Percentiles rank a stretch among this genome's conserved stretches.
Evolutionary conservation across 768 basidiomycete genomes (phyloP).

Genomic region (Gyrodon lividus): DNA sequence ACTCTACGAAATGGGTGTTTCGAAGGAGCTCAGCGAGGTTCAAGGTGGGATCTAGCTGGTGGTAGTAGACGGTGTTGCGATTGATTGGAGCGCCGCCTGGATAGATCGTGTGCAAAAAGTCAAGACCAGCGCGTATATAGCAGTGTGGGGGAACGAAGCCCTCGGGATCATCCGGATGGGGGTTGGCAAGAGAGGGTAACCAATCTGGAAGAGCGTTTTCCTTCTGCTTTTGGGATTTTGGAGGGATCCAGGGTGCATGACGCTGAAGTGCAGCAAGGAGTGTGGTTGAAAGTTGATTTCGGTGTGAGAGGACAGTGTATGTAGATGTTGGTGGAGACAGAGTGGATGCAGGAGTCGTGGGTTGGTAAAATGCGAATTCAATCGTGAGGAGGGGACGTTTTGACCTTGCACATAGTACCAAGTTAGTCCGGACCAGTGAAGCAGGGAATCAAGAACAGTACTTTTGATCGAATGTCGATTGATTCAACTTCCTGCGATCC

Average conservation of each 20-base stretch:
- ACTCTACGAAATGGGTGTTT: slow-evolving; percentile 75
- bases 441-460: slow-evolving; percentile 38
- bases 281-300: slow-evolving; percentile 48
- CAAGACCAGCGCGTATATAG: slow-evolving; percentile 50
- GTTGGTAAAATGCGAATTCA: slow-evolving; percentile 67
- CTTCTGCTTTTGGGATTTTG: slow-evolving; percentile 43
- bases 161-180: slow-evolving; percentile 55
- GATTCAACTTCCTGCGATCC: slow-evolving; percentile 73
- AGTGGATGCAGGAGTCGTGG: slow-evolving; percentile 43
- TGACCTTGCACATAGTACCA: slow-evolving; percentile 44
- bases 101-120: slow-evolving; percentile 14
- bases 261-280: slow-evolving; percentile 51
- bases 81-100: slow-evolving; percentile 5
- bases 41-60: slow-evolving; percentile 53
- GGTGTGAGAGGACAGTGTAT: slow-evolving; percentile 61
- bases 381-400: slow-evolving; percentile 67
- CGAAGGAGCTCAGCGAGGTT: slow-evolving; percentile 49
- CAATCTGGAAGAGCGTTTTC: slow-evolving; percentile 49
- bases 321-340: slow-evolving; percentile 37
- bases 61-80: slow-evolving; percentile 42
- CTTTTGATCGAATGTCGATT: slow-evolving; percentile 83
- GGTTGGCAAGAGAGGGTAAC: slow-evolving; percentile 51
- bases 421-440: slow-evolving; percentile 14
- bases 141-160: slow-evolving; percentile 57
- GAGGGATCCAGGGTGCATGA: slow-evolving; percentile 32